Evolutionary conservation across 768 basidiomycete species (phyloP).

Genomic region (Pleurotus platypus): DNA sequence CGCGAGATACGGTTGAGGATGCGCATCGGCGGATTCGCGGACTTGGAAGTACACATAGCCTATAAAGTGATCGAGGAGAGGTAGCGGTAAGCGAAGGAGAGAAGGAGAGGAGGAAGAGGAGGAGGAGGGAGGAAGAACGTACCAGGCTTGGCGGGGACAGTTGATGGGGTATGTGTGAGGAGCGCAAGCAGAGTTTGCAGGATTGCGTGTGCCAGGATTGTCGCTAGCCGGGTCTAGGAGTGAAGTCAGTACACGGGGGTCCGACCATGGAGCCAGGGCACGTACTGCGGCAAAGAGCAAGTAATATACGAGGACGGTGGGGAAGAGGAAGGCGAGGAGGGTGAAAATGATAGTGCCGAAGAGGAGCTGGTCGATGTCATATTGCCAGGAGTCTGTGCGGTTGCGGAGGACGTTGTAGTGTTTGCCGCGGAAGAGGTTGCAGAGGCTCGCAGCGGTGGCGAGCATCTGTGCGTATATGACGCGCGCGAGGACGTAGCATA

Average conservation of each 20-base stretch:
- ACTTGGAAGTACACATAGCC: conserved; percentile 30
- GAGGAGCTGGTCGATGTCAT: conserved; percentile 91
- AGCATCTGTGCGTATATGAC: conserved; percentile 60
- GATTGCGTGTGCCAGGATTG: conserved; percentile 56
- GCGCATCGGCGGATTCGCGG: conserved; percentile 9
- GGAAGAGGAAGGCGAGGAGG: conserved; percentile 73
- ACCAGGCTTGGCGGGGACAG: conserved; percentile 82
- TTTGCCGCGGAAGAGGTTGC: conserved; percentile 92
- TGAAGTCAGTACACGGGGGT: neutral
- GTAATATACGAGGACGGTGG: conserved; percentile 87
- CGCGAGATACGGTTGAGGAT: too few species aligned
- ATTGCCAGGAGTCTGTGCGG: conserved; percentile 87
- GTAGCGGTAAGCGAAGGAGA: too few species aligned
- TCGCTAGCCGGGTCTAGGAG: conserved; percentile 46
- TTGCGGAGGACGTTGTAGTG: conserved; percentile 83
- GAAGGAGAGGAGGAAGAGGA: too few species aligned
- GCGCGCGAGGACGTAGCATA: conserved; percentile 64
- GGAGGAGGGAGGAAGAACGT: conserved; percentile 4
- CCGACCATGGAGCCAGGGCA: neutral
- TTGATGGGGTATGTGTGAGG: conserved; percentile 93
- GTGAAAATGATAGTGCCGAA: conserved; percentile 91
- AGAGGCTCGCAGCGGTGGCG: conserved; percentile 60
- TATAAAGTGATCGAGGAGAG: conserved; percentile 3
- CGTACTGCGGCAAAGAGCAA: conserved; percentile 68
- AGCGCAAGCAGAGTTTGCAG: conserved; percentile 69